Percentiles rank a stretch among this genome's conserved stretches.
Conservation (phyloP, 148 eudicot genomes). For the Chenopodium formosanum region DNA sequence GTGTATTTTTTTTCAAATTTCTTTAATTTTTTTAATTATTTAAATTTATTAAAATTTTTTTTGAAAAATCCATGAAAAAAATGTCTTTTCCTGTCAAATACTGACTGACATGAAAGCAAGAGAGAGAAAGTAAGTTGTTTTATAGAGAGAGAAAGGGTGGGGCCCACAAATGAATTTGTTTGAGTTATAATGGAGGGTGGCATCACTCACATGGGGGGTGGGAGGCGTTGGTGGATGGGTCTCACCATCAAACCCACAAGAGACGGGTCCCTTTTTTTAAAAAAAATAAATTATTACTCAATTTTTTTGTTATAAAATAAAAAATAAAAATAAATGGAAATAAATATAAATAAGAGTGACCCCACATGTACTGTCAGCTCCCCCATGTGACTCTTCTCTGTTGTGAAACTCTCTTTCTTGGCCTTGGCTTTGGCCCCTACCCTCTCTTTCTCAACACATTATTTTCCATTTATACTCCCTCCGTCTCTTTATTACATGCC, state of each 20-base stretch:
- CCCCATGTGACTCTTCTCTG: slow-evolving; percentile 27
- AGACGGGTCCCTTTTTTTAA: not conserved
- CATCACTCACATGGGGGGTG: slow-evolving; percentile 29
- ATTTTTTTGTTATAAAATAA: not conserved
- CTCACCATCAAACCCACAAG: slow-evolving; percentile 17
- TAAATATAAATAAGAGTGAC: not conserved
- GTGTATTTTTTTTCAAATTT: not conserved
- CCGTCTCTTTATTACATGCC: no score
- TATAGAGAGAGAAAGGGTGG: not conserved
- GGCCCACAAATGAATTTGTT: slow-evolving; percentile 23
- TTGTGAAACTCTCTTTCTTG: not conserved
- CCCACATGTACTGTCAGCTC: slow-evolving; percentile 31
- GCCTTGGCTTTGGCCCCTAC: not conserved
- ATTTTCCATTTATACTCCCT: no score
- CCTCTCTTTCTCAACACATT: not conserved
- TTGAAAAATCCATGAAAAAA: not conserved
- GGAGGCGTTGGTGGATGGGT: slow-evolving; percentile 22
- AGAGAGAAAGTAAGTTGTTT: not conserved
- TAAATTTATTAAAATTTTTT: no score
- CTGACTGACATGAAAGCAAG: slow-evolving; percentile 3
- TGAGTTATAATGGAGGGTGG: slow-evolving; percentile 24
- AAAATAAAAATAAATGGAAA: not conserved
- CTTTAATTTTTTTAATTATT: not conserved
- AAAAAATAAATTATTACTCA: no score
- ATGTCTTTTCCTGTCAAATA: slow-evolving; percentile 1